phyloP scores from a whole-genome alignment of 1,284 basidiomycete species.

The Melanopsichium pennsylvanicum region DNA sequence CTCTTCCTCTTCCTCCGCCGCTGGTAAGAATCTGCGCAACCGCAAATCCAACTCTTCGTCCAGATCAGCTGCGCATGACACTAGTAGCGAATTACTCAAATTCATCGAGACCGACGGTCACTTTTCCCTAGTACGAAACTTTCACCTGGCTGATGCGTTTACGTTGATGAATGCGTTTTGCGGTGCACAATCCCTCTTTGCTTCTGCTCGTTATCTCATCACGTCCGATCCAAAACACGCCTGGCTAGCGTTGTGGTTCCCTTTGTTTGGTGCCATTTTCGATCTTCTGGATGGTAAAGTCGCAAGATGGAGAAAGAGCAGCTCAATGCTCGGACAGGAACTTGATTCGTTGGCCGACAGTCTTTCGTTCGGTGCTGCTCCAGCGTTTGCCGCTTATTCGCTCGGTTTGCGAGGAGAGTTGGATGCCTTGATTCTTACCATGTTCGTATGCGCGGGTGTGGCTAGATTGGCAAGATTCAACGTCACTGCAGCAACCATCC shows the following conservation, averaged over 20 bases:
- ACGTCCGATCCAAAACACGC: slow-evolving; percentile 75
- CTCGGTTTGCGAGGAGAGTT: slow-evolving; percentile 88
- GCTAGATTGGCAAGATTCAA: slow-evolving; percentile 97
- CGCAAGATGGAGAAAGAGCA: slow-evolving; percentile 93
- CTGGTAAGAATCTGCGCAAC: slow-evolving; percentile 24
- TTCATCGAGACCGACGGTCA: slow-evolving; percentile 65
- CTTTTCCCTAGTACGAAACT: slow-evolving; percentile 74
- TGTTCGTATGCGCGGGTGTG: slow-evolving; percentile 94
- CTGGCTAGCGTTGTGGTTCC: slow-evolving; percentile 80
- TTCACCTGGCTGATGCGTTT: slow-evolving; percentile 95
- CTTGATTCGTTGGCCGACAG: slow-evolving; percentile 95
- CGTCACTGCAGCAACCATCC: slow-evolving; percentile 92
- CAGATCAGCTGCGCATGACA: neutral
- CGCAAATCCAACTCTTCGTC: too few relatives aligned
- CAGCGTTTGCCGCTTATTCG: slow-evolving; percentile 87
- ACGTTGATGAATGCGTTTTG: slow-evolving; percentile 99
- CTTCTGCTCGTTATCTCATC: slow-evolving; percentile 84
- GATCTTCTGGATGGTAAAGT: slow-evolving; percentile 98
- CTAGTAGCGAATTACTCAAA: slow-evolving; percentile 44
- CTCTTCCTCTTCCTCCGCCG: slow-evolving; percentile 4
- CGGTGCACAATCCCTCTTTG: slow-evolving; percentile 93
- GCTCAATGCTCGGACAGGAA: slow-evolving; percentile 97
- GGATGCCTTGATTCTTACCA: slow-evolving; percentile 84
- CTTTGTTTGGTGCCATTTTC: slow-evolving; percentile 94
- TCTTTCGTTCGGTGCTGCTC: slow-evolving; percentile 98